Percentiles rank a stretch among this genome's conserved stretches.
Evolutionary conservation across 345 rosid genomes (phyloP).

Genomic region (Corchorus capsularis): DNA sequence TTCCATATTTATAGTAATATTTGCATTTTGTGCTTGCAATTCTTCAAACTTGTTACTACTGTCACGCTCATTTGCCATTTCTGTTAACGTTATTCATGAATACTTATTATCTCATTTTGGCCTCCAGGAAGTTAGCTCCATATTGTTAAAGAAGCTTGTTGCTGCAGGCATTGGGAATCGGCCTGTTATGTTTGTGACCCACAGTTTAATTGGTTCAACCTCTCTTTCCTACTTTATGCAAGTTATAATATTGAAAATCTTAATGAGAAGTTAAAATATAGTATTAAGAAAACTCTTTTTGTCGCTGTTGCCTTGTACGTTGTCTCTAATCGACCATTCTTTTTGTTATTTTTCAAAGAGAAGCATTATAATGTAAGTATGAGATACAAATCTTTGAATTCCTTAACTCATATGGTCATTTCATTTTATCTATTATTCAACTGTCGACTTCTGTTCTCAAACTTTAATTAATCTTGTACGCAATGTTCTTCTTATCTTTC

Average conservation of each 20-base stretch:
- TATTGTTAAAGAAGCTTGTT: slow-evolving; percentile 73
- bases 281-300: no score
- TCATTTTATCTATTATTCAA: no score
- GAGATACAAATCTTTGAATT: slow-evolving; percentile 19
- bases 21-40: neutral
- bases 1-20: slow-evolving; percentile 3
- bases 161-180: slow-evolving; percentile 91
- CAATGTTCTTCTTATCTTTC: no score
- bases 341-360: neutral
- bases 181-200: slow-evolving; percentile 98
- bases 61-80: neutral
- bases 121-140: slow-evolving; percentile 87
- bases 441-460: no score
- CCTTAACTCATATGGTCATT: no score
- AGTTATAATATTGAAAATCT: no score
- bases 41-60: slow-evolving; percentile 9
- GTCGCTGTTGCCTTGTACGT: slow-evolving; percentile 95
- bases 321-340: slow-evolving; percentile 24
- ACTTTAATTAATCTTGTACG: no score
- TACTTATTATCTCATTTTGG: slow-evolving; percentile 17
- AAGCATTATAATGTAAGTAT: slow-evolving; percentile 2
- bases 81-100: slow-evolving; percentile 4
- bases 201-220: slow-evolving; percentile 54
- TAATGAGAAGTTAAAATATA: no score
- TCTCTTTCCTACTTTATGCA: no score